Evolutionary conservation across 2,329 filamentous ascomycete species (phyloP).

Genomic region (Chaetomiaceae sp.): DNA sequence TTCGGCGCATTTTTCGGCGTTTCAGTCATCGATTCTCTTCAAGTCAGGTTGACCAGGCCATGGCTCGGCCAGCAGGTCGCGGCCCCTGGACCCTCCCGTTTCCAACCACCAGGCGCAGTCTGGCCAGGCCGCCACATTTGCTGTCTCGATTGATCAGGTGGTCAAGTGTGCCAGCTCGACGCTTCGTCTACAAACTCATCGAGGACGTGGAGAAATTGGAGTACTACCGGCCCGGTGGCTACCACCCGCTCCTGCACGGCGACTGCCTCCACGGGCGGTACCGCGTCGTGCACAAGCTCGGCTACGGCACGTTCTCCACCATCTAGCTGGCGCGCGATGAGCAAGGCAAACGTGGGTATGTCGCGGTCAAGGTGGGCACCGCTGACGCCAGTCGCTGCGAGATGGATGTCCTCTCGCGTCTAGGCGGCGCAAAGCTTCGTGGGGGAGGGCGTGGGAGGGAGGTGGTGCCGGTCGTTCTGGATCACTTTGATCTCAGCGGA

Average conservation of each 20-base stretch:
- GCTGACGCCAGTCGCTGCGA: conserved; percentile 24
- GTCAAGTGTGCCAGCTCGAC: too few relatives aligned
- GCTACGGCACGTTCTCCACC: conserved; percentile 29
- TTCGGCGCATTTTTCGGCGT: too few relatives aligned
- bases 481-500: conserved; percentile 24
- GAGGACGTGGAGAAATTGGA: conserved; percentile 23
- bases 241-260: conserved; percentile 35
- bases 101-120: too few relatives aligned
- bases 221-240: conserved; percentile 32
- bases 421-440: not conserved
- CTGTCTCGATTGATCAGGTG: too few relatives aligned
- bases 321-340: conserved; percentile 31
- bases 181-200: not conserved
- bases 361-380: conserved; percentile 31
- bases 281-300: conserved; percentile 27
- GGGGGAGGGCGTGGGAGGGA: not conserved
- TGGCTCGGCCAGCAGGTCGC: too few relatives aligned
- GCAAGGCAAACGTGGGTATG: conserved; percentile 23
- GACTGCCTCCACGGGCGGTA: conserved; percentile 30
- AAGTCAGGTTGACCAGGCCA: too few relatives aligned
- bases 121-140: too few relatives aligned
- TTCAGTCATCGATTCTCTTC: too few relatives aligned
- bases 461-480: conserved; percentile 21
- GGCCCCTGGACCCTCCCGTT: too few relatives aligned
- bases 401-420: conserved; percentile 22